phyloP scores from a whole-genome alignment of 805 yeast genomes.

The Ogataea paradorogensis region DNA sequence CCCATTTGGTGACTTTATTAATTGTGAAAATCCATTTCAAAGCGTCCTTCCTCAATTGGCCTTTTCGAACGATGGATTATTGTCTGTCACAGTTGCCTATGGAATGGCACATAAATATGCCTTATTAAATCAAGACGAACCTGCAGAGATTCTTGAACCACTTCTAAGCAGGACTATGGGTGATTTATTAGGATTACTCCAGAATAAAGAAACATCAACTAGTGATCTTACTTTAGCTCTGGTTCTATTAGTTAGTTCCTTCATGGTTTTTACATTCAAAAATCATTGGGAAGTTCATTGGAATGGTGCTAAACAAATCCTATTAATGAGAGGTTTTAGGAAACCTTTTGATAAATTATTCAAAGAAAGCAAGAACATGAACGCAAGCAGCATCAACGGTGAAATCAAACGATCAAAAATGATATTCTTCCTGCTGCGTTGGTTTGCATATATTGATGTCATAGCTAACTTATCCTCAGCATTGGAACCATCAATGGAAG shows the following conservation, averaged over 20 bases:
- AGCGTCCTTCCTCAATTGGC: conserved; percentile 68
- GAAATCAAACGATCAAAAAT: conserved; percentile 37
- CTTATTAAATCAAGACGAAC: conserved; percentile 28
- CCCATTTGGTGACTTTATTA: conserved; percentile 58
- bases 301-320: conserved; percentile 64
- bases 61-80: conserved; percentile 51
- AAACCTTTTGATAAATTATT: conserved; percentile 31
- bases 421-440: conserved; percentile 55
- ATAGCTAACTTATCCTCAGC: conserved; percentile 62
- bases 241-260: conserved; percentile 55
- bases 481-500: conserved; percentile 28
- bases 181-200: conserved; percentile 51
- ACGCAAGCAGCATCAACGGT: conserved; percentile 16
- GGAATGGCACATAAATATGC: conserved; percentile 40
- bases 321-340: conserved; percentile 48
- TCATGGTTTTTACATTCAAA: conserved; percentile 46
- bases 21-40: conserved; percentile 69
- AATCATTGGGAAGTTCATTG: conserved; percentile 63
- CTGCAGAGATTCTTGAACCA: conserved; percentile 45
- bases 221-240: conserved; percentile 68
- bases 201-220: conserved; percentile 49
- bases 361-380: conserved; percentile 15
- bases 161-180: conserved; percentile 55
- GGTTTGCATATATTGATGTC: conserved; percentile 69
- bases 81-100: conserved; percentile 54